phyloP scores from a whole-genome alignment of 2,329 filamentous ascomycete species.

The Teratosphaeria pseudoeucalypti region DNA sequence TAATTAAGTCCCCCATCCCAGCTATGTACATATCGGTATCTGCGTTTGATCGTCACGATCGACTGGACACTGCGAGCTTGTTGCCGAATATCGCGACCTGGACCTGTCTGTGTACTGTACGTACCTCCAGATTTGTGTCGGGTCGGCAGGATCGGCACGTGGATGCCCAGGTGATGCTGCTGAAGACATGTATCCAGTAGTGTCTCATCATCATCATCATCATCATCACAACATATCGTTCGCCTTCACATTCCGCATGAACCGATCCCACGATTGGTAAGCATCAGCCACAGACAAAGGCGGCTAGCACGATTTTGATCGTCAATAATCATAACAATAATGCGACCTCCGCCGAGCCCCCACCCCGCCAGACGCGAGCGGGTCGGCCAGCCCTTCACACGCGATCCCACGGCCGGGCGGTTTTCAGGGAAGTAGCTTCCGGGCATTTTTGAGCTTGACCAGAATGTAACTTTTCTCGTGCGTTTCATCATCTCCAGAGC shows the following conservation, averaged over 20 bases:
- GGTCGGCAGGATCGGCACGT: background rate
- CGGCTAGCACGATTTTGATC: background rate
- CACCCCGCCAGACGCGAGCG: background rate
- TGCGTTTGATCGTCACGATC: background rate
- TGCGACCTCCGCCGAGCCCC: background rate
- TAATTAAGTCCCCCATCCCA: background rate
- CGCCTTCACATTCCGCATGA: background rate
- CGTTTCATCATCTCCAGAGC: background rate
- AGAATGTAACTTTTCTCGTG: background rate
- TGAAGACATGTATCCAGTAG: background rate
- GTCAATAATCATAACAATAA: background rate
- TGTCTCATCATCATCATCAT: too few species aligned
- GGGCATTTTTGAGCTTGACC: background rate
- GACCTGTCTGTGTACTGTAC: background rate
- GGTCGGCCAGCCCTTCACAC: background rate
- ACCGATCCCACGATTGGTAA: background rate
- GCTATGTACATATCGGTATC: background rate
- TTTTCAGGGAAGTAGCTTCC: background rate
- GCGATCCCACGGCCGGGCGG: background rate
- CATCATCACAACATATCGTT: too few species aligned
- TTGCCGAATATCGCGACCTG: background rate
- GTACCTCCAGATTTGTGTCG: background rate
- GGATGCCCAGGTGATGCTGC: background rate
- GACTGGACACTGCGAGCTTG: background rate
- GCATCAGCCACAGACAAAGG: background rate